Percentiles rank a stretch among this genome's conserved stretches.
Evolutionary conservation across 2,329 filamentous ascomycete genomes (phyloP).

Genomic region (Decorospora gaudefroyi): DNA sequence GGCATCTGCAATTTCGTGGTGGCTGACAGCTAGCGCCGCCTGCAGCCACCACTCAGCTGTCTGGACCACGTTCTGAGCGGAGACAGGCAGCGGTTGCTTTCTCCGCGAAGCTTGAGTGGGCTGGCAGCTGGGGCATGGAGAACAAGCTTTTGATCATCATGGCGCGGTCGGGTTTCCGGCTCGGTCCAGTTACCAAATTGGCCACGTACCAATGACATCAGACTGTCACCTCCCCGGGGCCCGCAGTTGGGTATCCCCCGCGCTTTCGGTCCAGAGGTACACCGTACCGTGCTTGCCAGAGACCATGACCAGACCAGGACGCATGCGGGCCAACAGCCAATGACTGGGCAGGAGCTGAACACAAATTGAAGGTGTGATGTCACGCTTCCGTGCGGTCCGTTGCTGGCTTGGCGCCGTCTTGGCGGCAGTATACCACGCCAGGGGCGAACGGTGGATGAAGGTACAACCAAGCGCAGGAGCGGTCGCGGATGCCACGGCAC

Average conservation of each 20-base stretch:
- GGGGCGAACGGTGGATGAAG: background rate
- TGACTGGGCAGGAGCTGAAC: too few relatives aligned
- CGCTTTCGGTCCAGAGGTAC: background rate
- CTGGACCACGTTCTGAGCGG: too few relatives aligned
- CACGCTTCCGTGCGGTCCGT: background rate
- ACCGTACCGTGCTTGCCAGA: background rate
- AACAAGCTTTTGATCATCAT: constrained; percentile 2
- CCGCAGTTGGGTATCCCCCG: background rate
- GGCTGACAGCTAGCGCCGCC: too few relatives aligned
- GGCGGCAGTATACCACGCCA: background rate
- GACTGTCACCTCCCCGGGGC: background rate
- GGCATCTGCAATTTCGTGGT: too few relatives aligned
- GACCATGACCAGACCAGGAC: background rate
- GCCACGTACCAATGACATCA: constrained; percentile 3
- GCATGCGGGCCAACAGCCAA: too few relatives aligned
- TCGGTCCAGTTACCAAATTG: background rate
- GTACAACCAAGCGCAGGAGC: background rate
- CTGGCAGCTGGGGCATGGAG: background rate
- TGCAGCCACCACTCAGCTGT: too few relatives aligned
- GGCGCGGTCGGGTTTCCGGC: constrained; percentile 4
- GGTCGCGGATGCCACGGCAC: constrained; percentile 2
- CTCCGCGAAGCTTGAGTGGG: background rate
- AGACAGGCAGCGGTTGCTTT: background rate
- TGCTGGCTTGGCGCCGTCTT: background rate
- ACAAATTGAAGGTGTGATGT: background rate